A percentile compares a stretch with the other conserved stretches of the same genome.
Evolutionary conservation across 2,329 filamentous ascomycete species (phyloP).

Genomic region (Lecanicillium sp.): DNA sequence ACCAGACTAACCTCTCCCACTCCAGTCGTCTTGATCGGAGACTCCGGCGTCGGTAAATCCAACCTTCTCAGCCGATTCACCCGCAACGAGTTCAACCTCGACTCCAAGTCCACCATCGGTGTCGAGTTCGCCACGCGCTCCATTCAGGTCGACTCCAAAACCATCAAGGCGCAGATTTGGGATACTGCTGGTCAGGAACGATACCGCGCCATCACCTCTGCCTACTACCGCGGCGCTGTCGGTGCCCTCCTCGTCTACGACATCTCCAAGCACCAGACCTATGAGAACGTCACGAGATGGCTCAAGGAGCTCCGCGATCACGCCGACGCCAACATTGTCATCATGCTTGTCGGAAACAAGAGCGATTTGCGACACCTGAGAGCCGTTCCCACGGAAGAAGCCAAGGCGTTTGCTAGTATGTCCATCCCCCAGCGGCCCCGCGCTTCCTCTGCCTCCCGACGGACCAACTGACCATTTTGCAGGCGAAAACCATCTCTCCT

Average conservation of each 20-base stretch:
- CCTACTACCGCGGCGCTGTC: conserved; percentile 97
- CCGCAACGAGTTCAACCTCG: conserved; percentile 98
- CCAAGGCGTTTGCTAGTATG: conserved; percentile 93
- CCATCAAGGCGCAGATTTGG: conserved; percentile 99
- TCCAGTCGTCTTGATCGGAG: conserved; percentile 94
- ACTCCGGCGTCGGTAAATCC: conserved; percentile 99
- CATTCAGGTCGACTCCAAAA: conserved; percentile 98
- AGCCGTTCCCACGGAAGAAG: conserved; percentile 95
- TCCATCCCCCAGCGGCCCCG: conserved; percentile 15
- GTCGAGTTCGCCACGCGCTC: conserved; percentile 98
- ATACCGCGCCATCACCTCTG: conserved; percentile 97
- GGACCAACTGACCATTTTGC: conserved; percentile 16
- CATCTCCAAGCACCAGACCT: conserved; percentile 99
- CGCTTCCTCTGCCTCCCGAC: neutral
- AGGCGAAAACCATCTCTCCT: conserved; percentile 98
- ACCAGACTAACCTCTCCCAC: conserved; percentile 25
- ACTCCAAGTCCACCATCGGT: conserved; percentile 99
- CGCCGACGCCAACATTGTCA: conserved; percentile 97
- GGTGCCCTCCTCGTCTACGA: conserved; percentile 98
- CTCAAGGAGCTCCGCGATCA: conserved; percentile 97
- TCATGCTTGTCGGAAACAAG: conserved; percentile 99
- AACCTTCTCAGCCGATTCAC: conserved; percentile 99
- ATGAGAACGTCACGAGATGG: conserved; percentile 98
- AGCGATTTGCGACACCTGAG: conserved; percentile 98
- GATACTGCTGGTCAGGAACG: conserved; percentile 98